These are phyloP conservation scores for Gastrolobium bilobum DNA, from an alignment of 306 rosid genomes.

Conservation along the genomic window DNA sequence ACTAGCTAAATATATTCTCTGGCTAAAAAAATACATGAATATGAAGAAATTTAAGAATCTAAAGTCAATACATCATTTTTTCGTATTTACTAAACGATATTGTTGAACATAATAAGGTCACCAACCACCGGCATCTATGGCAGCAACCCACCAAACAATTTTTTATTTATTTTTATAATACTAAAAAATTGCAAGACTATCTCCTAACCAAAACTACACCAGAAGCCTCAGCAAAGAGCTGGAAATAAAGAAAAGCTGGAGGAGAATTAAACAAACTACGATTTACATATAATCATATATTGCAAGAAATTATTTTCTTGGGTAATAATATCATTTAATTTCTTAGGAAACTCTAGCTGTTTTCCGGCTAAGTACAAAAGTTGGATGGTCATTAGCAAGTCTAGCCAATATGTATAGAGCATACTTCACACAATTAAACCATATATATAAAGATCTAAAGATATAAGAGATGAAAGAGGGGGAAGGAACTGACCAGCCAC, in stretches of 20 bases:
- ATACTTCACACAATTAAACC: background rate
- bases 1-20: background rate
- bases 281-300: background rate
- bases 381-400: slow-evolving; percentile 16
- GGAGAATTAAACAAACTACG: background rate
- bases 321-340: slow-evolving; percentile 3
- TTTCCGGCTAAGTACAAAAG: slow-evolving; percentile 6
- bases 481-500: slow-evolving; percentile 19
- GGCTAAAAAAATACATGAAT: background rate
- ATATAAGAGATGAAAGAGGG: background rate
- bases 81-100: background rate
- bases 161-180: background rate
- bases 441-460: background rate
- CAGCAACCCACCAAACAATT: slow-evolving; percentile 20
- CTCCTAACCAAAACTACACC: slow-evolving; percentile 23
- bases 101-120: slow-evolving; percentile 17
- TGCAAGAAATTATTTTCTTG: background rate
- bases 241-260: background rate
- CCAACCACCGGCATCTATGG: slow-evolving; percentile 5
- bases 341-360: background rate
- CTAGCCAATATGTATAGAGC: background rate
- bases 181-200: background rate
- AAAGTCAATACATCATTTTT: background rate
- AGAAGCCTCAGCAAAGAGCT: slow-evolving; percentile 15
- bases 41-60: background rate